Base-by-base conservation (phyloP, 2,329 filamentous ascomycete species). In the Aspergillus spinulosporus region DNA sequence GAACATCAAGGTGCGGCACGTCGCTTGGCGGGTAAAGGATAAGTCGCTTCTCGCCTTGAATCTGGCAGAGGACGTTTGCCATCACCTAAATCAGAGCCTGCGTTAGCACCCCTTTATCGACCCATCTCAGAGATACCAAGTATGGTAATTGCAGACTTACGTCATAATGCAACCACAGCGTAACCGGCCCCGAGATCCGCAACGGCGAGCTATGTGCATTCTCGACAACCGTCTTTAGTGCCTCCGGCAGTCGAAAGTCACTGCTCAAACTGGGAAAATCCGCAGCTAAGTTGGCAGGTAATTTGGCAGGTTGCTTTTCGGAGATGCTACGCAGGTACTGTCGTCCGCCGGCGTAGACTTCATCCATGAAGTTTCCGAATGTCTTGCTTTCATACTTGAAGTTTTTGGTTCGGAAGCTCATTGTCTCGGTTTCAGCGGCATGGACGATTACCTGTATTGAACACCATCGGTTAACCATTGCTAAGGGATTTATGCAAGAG, bases 101-200 rank as follows among this genome's bases (percentile, higher is more conserved):
- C 31, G 12, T 56, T 42, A 56, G 37, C n/a, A 36, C 21, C 21
- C 21, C 4, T 9, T 36, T 26, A 42, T 9, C 14, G 42, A 47
- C 34, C 32, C 7, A n/a, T 44, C 47, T 15, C 47, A 26, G 31
- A 6, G 4, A 14, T 14, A 11, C 9, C 28, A 21, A 31, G 12
- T 4, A 40, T 29, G 31, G 21, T 26, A 7, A 7, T 4, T 12
- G 43, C n/a, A 54, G 12, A 63, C 70, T 66, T 59, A 88, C 86
- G 74, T 95, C 90, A 76, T 94, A 95, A 72, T 95, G 90, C 32
- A 96, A 79, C 92, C 92, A 96, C 84, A 96, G 89, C 40, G 86
- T 88, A 8, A 93, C 88, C 1, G 84, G 84, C 0, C 90, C 90
- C 3, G 89, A 93, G 58, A 96, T 86, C 15, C 91, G 83, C 26